Evolutionary conservation across 2,329 filamentous ascomycete genomes (phyloP), one percentile per base, ranked within the genome.

Genomic region (Nothopassalora personata): DNA sequence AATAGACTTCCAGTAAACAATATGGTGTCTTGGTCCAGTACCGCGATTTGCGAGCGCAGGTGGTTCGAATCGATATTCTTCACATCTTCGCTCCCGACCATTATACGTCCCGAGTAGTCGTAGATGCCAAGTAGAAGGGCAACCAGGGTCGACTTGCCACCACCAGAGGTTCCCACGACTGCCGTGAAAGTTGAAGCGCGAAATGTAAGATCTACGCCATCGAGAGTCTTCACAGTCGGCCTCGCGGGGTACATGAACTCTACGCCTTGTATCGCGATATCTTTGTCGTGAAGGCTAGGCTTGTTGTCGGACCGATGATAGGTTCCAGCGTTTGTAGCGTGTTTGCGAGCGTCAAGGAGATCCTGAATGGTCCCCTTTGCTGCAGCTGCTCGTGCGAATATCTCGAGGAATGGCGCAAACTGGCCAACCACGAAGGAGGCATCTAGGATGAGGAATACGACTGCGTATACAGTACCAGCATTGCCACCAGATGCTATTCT

Each of bases 391-490:
- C 74, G 74, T 70, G 75, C 76, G 68, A 77, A 83, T 66, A 70
- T 79, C 71, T 85, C 83, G 13, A 88, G 73, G 52, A 87, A 80
- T 0, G 86, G 86, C 0, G 84, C 84, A 53, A 87, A 83, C 54
- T 81, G 80, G 31, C 85, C 83, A 27, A 88, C 76, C 34, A 87
- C 79, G 52, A 88, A 82, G 8, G 83, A 84, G 28, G 83, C 83
- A 63, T 87, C 85, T 1, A 87, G 77, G 10, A 87, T 81, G 31
- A 87, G 74, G 55, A 87, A 84, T 11, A 87, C 83, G 31, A 86
- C 84, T 0, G 84, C 85, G 64, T 86, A 87, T 15, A 85, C 76
- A 1, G 80, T 81, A 34, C 80, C 80, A 28, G 79, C 80, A 46
- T 68, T 39, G 8, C 66, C 68, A 2, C 60, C 62, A 2, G 54